Base-by-base conservation (phyloP, 2,329 filamentous ascomycete species). In the Penicillium sclerotiorum region DNA sequence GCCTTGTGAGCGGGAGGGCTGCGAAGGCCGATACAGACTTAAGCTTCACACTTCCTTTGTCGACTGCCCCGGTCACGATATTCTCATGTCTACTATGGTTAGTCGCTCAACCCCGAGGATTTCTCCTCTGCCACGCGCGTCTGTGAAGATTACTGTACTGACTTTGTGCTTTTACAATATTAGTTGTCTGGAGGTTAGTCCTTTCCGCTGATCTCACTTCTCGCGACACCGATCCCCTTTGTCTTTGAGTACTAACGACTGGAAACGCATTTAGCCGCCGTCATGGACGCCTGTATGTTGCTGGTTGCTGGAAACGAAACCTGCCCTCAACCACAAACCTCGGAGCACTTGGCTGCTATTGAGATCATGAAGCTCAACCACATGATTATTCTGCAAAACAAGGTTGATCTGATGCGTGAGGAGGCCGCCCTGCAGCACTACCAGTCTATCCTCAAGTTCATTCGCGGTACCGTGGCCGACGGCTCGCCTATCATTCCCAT, bases 351-450 rank as follows among this genome's bases (percentile, higher is more conserved):
- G 79, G 94, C 94, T 60, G 94, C 94, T 60, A 97, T 99, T 70
- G 94, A 99, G 76, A 99, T 99, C 72, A 99, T 99, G 94, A 99
- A 99, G 82, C 85, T 99, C 58, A 91, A 95, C 75, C 95, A 99
- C 79, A 96, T 99, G 76, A 96, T 99, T 73, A 97, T 99, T 68
- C 84, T 99, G 52, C 94, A 99, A 77, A 99, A 99, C 81, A 99
- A 99, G 84, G 94, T 99, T 67, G 94, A 99, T 72, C 77, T 99
- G 63, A 97, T 99, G 91, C 85, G 91, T 65, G 90, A 96, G 80
- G 93, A 97, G 71, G 90, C 88, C 56, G 94, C 95, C 41, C 84
- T 90, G 68, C 85, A 93, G 69, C 94, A 99, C 75, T 94, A 96
- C 80, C 87, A 96, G 75, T 96, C 92, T 1, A 99, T 99, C 62